Percentiles rank a stretch among this genome's conserved stretches.
Evolutionary conservation across 129 eudicot species (phyloP).

Genomic region (Pseudognaphalium luteoalbum): DNA sequence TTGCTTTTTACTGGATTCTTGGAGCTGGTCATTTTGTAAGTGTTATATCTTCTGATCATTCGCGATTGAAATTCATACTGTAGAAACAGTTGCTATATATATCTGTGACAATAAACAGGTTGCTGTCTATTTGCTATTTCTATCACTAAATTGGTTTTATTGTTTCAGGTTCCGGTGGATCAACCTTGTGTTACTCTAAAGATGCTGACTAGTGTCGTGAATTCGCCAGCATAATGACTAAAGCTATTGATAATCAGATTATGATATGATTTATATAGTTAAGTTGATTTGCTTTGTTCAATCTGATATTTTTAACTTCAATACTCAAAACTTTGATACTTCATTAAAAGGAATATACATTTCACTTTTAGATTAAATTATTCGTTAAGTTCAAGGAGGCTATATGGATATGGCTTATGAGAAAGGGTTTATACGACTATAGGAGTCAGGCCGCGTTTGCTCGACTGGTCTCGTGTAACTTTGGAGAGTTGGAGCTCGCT

Average conservation of each 20-base stretch:
- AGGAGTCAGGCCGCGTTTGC: too few relatives aligned
- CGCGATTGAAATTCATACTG: neutral
- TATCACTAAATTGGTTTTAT: neutral
- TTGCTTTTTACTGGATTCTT: slow-evolving; percentile 58
- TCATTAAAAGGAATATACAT: too few relatives aligned
- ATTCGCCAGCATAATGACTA: slow-evolving; percentile 21
- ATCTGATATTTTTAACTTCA: neutral
- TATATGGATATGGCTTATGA: too few relatives aligned
- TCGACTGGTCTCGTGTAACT: too few relatives aligned
- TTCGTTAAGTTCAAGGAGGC: too few relatives aligned
- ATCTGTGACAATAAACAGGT: neutral
- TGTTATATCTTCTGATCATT: neutral
- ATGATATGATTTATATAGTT: too few relatives aligned
- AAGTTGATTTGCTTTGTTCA: neutral
- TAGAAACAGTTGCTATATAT: too few relatives aligned
- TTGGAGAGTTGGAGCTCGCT: too few relatives aligned
- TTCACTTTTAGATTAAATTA: too few relatives aligned
- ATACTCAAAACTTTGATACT: neutral
- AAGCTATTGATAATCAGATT: neutral
- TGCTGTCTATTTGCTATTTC: neutral
- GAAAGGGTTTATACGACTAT: too few relatives aligned
- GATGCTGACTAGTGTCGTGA: slow-evolving; percentile 47
- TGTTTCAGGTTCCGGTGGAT: slow-evolving; percentile 48
- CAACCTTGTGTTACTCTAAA: slow-evolving; percentile 53
- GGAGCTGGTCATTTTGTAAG: slow-evolving; percentile 73